Conservation (phyloP, 2,329 filamentous ascomycete species). For the Neophaeococcomyces aloes region DNA sequence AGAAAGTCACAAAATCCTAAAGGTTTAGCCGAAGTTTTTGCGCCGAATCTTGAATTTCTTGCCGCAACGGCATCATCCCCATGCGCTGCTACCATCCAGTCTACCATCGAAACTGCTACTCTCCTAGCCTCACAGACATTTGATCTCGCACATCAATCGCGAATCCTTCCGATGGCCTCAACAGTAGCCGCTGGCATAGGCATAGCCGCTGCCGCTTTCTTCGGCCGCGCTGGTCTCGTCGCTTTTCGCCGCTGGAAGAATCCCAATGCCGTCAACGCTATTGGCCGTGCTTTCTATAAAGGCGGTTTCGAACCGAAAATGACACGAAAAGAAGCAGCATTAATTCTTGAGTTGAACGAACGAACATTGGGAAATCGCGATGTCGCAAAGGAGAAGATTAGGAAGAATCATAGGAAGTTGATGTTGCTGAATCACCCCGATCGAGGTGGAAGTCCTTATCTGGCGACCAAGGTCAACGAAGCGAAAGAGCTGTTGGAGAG, state of each 20-base stretch:
- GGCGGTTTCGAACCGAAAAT: constrained; percentile 96
- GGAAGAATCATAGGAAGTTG: constrained; percentile 86
- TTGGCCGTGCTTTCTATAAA: constrained; percentile 93
- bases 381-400: constrained; percentile 69
- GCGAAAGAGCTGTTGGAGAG: constrained; percentile 91
- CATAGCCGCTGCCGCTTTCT: constrained; percentile 55
- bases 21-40: constrained; percentile 5
- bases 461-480: constrained; percentile 97
- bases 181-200: constrained; percentile 36
- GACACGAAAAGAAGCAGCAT: constrained; percentile 78
- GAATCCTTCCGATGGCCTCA: constrained; percentile 37
- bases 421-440: constrained; percentile 99
- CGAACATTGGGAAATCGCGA: constrained; percentile 53
- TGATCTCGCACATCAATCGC: background rate
- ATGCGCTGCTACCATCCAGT: background rate
- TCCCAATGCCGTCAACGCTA: constrained; percentile 51
- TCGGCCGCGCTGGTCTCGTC: constrained; percentile 80
- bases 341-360: constrained; percentile 90
- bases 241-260: constrained; percentile 75
- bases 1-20: background rate
- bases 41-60: background rate
- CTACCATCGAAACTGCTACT: constrained; percentile 1
- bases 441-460: constrained; percentile 87
- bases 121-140: background rate
- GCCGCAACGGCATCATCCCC: background rate